Evolutionary conservation across 352 stramenopile species (phyloP), one percentile per base, ranked within the genome.

Genomic region (Blastocystis hominis): DNA sequence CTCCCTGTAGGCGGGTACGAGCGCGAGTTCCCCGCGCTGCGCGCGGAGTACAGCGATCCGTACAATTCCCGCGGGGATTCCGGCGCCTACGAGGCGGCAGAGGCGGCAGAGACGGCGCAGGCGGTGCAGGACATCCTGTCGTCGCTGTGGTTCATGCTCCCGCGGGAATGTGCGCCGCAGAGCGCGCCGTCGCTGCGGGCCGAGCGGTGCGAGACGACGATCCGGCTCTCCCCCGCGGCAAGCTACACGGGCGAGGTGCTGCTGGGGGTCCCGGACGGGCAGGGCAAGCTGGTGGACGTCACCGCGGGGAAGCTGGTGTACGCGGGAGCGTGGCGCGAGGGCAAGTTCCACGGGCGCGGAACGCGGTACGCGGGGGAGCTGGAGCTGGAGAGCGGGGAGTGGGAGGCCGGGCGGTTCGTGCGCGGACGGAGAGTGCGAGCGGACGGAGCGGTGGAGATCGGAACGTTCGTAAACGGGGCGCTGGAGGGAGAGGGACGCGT

Each of bases 231-330:
- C 47, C 4, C 24, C 9, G 38, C 13, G 5, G 30, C 7, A 34
- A 30, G 66, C 2, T 84, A 84, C 53, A 54, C 38, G 17, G 72
- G 72, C 13, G 20, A 64, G 9, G 13, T 84, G 50, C 4, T 66
- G 46, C 7, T 40, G 34, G 72, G 72, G 0, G 53, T 84, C 0
- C 72, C 72, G 9, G 38, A 84, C 17, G 72, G 72, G 6, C 13
- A 66, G 1, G 72, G 72, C 10, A 2, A 17, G 17, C 34, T 64
- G 5, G 17, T 50, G 5, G 24, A 47, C 9, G 1, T 36, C 10
- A 13, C 47, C 13, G 34, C 40, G n/a, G 68, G 46, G n/a, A 53
- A 84, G 24, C 20, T 84, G 46, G 36, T 84, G 17, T 84, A 84
- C 50, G 2, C 17, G 20, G 72, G 72, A 34, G 38, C 20, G 50